Evolutionary conservation across 2,329 filamentous ascomycete species (phyloP), one percentile per base, ranked within the genome.

Genomic region (Apiospora pterosperma): DNA sequence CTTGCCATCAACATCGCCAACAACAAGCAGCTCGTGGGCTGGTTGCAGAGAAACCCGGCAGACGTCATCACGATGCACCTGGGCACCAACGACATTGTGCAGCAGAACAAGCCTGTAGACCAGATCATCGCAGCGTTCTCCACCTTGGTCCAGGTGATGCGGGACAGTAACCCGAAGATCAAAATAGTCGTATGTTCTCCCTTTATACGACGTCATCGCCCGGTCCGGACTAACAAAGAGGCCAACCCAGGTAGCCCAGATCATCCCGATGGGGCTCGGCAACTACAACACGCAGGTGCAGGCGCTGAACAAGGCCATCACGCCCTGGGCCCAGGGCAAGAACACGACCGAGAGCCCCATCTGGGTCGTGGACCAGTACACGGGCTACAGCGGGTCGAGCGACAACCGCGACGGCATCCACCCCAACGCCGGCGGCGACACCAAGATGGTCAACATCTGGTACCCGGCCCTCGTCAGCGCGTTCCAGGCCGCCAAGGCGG

Each of bases 41-140:
- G 79, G 79, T 72, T 82, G 55, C 69, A 77, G 70, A 68, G 39
- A 16, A 81, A 79, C 66, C 77, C 78, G 0, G 78, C 80, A 2
- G 78, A 82, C 67, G 76, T 82, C 31, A 76, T 82, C 63, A 80
- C 77, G 11, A 81, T 81, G 78, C 79, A 82, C 68, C 67, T 82
- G 2, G 79, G 80, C 21, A 81, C 80, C 48, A 81, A 81, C 66
- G 79, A 81, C 61, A 77, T 76, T 64, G 77, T 78, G 61, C 76
- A 78, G 71, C 74, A 79, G 69, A 77, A 74, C 67, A 78, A 77
- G 72, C 69, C 72, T 3, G 69, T 72, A 0, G 64, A 67, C 36
- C 74, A 79, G 42, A 80, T 81, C 63, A 75, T 80, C 28, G 70
- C 74, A 12, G 79, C 79, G 8, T 81, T 80, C 66, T 77, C 76